Conservation (phyloP, 2,329 filamentous ascomycete genomes). For the Colletotrichum eleusines region DNA sequence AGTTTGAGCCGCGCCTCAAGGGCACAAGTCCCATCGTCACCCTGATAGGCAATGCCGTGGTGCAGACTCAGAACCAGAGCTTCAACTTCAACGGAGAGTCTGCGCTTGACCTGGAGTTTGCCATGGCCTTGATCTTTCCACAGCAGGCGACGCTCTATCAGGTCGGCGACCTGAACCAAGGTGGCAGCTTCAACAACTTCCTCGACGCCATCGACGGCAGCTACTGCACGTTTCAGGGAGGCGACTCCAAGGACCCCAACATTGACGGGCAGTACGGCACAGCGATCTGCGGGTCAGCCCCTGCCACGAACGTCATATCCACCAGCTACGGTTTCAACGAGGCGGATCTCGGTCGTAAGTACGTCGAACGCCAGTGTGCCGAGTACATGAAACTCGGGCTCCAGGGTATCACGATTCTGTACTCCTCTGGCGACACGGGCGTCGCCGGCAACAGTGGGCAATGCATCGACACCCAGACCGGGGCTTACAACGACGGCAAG, state of each 20-base stretch:
- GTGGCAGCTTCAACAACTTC: constrained; percentile 58
- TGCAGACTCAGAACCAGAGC: constrained; percentile 51
- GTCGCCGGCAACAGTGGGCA: constrained; percentile 55
- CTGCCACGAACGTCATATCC: constrained; percentile 64
- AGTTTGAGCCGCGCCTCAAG: constrained; percentile 56
- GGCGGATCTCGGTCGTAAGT: constrained; percentile 60
- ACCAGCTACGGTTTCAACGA: constrained; percentile 68
- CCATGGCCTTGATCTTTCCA: constrained; percentile 65
- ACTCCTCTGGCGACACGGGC: constrained; percentile 64
- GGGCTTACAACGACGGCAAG: constrained; percentile 49
- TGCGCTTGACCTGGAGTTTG: constrained; percentile 66
- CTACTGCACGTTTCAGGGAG: constrained; percentile 57
- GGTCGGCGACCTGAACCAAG: constrained; percentile 51
- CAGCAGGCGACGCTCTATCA: constrained; percentile 64
- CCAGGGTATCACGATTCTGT: constrained; percentile 63
- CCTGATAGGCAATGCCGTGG: constrained; percentile 60
- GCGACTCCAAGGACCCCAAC: constrained; percentile 50
- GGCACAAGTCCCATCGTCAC: constrained; percentile 59
- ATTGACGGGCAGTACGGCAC: constrained; percentile 56
- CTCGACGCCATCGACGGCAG: constrained; percentile 60
- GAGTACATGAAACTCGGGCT: constrained; percentile 70
- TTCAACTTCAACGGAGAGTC: constrained; percentile 58
- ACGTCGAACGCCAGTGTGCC: constrained; percentile 64
- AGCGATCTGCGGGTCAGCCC: constrained; percentile 59
- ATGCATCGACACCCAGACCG: constrained; percentile 52